A percentile compares a stretch with the other conserved stretches of the same genome.
phyloP scores from a whole-genome alignment of 805 yeast genomes.

The Sporopachydermia lactativora region DNA sequence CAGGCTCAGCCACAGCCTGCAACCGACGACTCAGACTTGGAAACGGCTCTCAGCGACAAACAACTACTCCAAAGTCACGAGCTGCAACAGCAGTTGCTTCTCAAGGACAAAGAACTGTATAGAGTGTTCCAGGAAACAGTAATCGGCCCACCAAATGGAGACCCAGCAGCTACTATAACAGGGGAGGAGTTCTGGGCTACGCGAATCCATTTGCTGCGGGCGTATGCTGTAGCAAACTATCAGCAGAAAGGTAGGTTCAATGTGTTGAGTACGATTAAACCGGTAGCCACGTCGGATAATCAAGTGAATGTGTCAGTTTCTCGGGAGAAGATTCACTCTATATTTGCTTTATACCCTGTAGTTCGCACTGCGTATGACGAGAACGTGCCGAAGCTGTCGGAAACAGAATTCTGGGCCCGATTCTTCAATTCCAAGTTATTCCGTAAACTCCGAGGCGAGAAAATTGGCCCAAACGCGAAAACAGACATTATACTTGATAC shows the following conservation, averaged over 20 bases:
- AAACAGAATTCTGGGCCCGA: slow-evolving; percentile 93
- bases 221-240: slow-evolving; percentile 70
- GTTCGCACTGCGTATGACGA: slow-evolving; percentile 83
- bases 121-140: slow-evolving; percentile 80
- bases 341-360: slow-evolving; percentile 85
- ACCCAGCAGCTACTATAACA: slow-evolving; percentile 36
- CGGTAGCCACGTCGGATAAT: slow-evolving; percentile 86
- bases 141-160: slow-evolving; percentile 31
- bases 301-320: slow-evolving; percentile 89
- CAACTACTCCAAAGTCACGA: slow-evolving; percentile 55
- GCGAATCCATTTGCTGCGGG: slow-evolving; percentile 62
- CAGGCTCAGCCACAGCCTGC: slow-evolving; percentile 9
- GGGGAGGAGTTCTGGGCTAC: slow-evolving; percentile 83
- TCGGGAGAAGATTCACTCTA: slow-evolving; percentile 76
- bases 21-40: slow-evolving; percentile 11
- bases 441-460: slow-evolving; percentile 81
- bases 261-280: slow-evolving; percentile 84
- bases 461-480: slow-evolving; percentile 56
- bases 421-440: slow-evolving; percentile 86
- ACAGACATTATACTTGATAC: slow-evolving; percentile 80
- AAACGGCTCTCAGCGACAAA: slow-evolving; percentile 33
- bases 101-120: slow-evolving; percentile 55
- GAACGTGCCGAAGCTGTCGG: slow-evolving; percentile 76
- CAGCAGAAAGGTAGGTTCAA: slow-evolving; percentile 91
- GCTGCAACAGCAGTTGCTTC: slow-evolving; percentile 64